Evolutionary conservation across 805 yeast genomes (phyloP), one percentile per base, ranked within the genome.

Genomic region (Yamadazyma insecticola): DNA sequence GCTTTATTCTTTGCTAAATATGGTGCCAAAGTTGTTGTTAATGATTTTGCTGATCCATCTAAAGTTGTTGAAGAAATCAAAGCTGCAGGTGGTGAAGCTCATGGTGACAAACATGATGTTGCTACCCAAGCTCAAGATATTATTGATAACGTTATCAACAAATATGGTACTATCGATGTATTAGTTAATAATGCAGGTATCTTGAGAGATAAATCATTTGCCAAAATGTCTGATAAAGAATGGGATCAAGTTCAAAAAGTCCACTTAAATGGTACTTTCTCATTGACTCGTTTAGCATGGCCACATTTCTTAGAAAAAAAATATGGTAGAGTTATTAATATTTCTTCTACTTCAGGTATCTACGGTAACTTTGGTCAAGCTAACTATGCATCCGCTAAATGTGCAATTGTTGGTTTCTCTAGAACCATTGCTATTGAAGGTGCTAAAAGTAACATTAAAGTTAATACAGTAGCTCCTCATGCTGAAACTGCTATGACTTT

Each of bases 331-430:
- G 80, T 90, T 35, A 74, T 90, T 45, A 90, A 90, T 61, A 85
- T 95, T 26, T 74, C 97, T 15, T 88, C 96, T 13, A 90, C 97
- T 7, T 88, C 97, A 2, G 98, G 97, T 44, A 88, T 90, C 46
- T 90, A 90, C 59, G 98, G 98, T 43, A 87, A 83, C 67, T 90
- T 90, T 64, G 98, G 98, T 30, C 98, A 90, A 65, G 86, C 96
- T 24, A 90, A 90, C 67, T 90, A 90, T 60, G 80, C 96, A 13
- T 78, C 97, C 19, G 97, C 97, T 27, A 90, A 90, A 66, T 77
- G 84, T 31, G 97, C 87, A 15, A 77, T 90, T 41, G 62, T 88
- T 29, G 96, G 96, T 12, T 73, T 90, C 46, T 74, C 96, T 24
- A 78, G 75, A 59, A 81, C 97, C 25, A 60, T 87, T 41, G 96